phyloP scores from a whole-genome alignment of 2,329 filamentous ascomycete genomes.

The Diaporthe ampelina region DNA sequence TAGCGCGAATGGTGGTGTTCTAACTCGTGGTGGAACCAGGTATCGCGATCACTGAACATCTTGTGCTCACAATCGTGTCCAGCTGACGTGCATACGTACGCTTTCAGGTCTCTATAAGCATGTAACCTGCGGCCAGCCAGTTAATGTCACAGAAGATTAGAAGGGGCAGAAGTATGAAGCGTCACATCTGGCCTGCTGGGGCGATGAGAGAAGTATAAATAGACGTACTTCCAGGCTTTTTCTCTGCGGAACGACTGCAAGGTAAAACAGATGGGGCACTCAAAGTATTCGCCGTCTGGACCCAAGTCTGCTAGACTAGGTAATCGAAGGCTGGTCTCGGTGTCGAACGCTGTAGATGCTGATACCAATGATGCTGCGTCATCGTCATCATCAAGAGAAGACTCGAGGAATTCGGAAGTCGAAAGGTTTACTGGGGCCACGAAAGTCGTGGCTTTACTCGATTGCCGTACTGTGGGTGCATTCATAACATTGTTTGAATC shows the following conservation, averaged over 20 bases:
- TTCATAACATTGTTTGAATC: no score
- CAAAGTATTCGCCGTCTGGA: background rate
- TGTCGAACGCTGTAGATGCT: background rate
- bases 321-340: background rate
- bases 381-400: background rate
- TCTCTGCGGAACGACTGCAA: background rate
- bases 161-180: background rate
- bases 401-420: background rate
- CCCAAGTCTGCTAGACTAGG: background rate
- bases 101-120: background rate
- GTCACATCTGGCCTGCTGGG: no score
- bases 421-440: background rate
- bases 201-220: no score
- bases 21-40: background rate
- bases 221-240: slow-evolving; percentile 1
- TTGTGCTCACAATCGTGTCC: background rate
- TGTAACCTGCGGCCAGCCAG: background rate
- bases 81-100: background rate
- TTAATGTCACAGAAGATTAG: no score
- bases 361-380: background rate
- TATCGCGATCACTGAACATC: background rate
- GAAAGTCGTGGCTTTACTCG: slow-evolving; percentile 1
- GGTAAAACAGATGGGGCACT: background rate
- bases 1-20: background rate
- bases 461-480: background rate